Evolutionary conservation across 192 early-diverging fungal species (phyloP).

Genomic region (Phycomyces nitens): DNA sequence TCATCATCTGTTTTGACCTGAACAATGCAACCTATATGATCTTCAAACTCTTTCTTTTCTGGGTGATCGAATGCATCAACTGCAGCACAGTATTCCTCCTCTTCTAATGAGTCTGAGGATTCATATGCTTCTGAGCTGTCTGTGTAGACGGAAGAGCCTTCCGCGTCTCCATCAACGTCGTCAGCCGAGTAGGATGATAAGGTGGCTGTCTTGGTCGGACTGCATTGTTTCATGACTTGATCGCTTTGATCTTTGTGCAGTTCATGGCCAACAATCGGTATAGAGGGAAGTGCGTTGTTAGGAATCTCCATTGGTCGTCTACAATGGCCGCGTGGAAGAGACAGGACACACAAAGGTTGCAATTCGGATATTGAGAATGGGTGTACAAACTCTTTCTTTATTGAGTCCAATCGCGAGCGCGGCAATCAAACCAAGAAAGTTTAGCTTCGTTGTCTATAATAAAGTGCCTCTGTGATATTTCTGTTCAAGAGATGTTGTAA

Average conservation of each 20-base stretch:
- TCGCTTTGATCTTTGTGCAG: not conserved
- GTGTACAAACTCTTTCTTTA: not conserved
- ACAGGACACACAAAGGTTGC: not conserved
- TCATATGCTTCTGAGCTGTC: not conserved
- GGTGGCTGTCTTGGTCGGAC: not conserved
- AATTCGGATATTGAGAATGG: not conserved
- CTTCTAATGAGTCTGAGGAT: not conserved
- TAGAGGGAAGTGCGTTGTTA: not conserved
- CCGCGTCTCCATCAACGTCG: not conserved
- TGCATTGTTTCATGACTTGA: not conserved
- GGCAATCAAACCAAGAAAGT: not conserved
- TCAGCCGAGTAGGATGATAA: not conserved
- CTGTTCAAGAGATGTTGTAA: no score
- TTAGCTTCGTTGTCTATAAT: no score
- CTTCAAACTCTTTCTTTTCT: constrained; percentile 1
- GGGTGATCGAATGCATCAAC: constrained; percentile 6
- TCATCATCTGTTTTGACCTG: constrained; percentile 11
- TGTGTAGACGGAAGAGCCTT: not conserved
- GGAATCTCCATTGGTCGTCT: not conserved
- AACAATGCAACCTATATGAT: constrained; percentile 6
- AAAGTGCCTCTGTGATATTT: no score
- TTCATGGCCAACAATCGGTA: not conserved
- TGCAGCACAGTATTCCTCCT: constrained; percentile 9
- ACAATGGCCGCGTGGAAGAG: not conserved
- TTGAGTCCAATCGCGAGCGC: not conserved